Evolutionary conservation across 1,139 yeast species (phyloP).

Genomic region (Lodderomyces oxycetoniae): DNA sequence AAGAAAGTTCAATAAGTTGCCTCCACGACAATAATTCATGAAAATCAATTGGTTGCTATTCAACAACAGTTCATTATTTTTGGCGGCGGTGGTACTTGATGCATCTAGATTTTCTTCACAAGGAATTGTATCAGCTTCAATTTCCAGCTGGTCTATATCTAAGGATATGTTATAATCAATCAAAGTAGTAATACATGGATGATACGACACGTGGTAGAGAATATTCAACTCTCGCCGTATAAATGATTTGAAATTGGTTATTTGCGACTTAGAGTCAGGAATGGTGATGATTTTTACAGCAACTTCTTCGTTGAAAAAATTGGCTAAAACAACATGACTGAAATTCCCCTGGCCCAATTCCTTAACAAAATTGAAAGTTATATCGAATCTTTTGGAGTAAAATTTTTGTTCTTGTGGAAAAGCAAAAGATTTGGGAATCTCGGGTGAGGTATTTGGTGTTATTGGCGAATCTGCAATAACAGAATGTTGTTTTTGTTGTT

Average conservation of each 20-base stretch:
- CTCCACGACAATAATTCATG: slow-evolving; percentile 76
- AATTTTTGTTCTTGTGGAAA: slow-evolving; percentile 10
- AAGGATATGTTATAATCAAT: slow-evolving; percentile 31
- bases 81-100: slow-evolving; percentile 1
- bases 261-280: slow-evolving; percentile 27
- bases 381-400: slow-evolving; percentile 15
- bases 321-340: slow-evolving; percentile 50
- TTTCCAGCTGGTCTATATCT: slow-evolving; percentile 20
- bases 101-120: slow-evolving; percentile 11
- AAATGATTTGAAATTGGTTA: slow-evolving; percentile 55
- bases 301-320: slow-evolving; percentile 17
- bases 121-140: slow-evolving; percentile 13
- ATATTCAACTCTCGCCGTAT: slow-evolving; percentile 72
- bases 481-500: slow-evolving; percentile 4
- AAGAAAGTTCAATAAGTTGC: slow-evolving; percentile 70
- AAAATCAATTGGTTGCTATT: slow-evolving; percentile 49
- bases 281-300: slow-evolving; percentile 42
- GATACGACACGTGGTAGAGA: slow-evolving; percentile 45
- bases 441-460: slow-evolving; percentile 12
- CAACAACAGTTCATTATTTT: background rate
- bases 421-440: slow-evolving; percentile 10
- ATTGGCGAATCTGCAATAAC: slow-evolving; percentile 8
- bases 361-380: slow-evolving; percentile 20
- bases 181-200: slow-evolving; percentile 36
- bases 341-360: slow-evolving; percentile 57